A percentile compares a stretch with the other conserved stretches of the same genome.
Evolutionary conservation across 2,329 filamentous ascomycete genomes (phyloP).

Genomic region (Fusarium heterosporum): DNA sequence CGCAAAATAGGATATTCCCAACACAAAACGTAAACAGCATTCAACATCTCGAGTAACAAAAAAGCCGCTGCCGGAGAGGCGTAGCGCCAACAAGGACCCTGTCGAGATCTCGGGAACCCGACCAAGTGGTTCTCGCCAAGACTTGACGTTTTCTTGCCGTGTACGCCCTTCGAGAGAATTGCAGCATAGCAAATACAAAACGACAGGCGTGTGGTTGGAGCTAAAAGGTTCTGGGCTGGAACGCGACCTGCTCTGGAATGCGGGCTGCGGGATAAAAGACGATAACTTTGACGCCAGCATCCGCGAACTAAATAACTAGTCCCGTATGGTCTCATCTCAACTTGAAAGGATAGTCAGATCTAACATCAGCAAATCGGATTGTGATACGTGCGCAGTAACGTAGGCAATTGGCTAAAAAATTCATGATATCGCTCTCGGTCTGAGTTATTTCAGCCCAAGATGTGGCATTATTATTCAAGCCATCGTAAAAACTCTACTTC

Average conservation of each 20-base stretch:
- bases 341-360: constrained; percentile 1
- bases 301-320: neutral
- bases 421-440: constrained; percentile 15
- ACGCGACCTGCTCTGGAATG: constrained; percentile 24
- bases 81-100: constrained; percentile 28
- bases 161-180: neutral
- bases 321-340: constrained; percentile 1
- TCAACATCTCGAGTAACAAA: neutral
- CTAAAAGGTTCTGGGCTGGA: constrained; percentile 8
- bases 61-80: constrained; percentile 7
- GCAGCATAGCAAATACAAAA: neutral
- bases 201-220: neutral
- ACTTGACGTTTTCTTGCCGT: constrained; percentile 6
- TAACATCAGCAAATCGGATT: neutral
- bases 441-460: constrained; percentile 11
- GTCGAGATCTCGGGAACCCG: constrained; percentile 20
- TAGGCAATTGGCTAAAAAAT: constrained; percentile 22
- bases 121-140: constrained; percentile 27
- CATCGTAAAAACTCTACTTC: constrained; percentile 22
- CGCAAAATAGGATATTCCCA: neutral
- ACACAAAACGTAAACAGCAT: neutral
- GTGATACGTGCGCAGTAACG: neutral
- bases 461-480: constrained; percentile 7
- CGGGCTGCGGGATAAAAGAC: constrained; percentile 13
- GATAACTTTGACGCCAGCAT: constrained; percentile 22